A percentile compares a stretch with the other conserved stretches of the same genome.
These are phyloP conservation scores for Hirschfeldia incana DNA, from an alignment of 345 rosid genomes.

Conservation along the genomic window DNA sequence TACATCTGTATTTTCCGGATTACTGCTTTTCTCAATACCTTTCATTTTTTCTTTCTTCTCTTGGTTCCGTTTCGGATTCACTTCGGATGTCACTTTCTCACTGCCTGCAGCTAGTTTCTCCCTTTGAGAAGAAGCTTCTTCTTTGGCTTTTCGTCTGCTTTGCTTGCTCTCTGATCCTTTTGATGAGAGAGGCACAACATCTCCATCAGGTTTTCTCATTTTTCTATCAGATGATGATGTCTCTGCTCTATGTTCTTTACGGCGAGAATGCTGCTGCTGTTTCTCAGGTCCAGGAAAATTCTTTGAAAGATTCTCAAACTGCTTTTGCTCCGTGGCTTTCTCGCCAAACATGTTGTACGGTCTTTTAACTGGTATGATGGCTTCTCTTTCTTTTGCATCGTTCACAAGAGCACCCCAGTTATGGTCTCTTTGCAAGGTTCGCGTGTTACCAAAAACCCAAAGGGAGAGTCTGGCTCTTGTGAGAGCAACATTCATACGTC, in stretches of 20 bases:
- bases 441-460: slow-evolving; percentile 89
- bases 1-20: slow-evolving; percentile 23
- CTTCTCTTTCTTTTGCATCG: slow-evolving; percentile 79
- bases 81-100: slow-evolving; percentile 37
- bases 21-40: slow-evolving; percentile 20
- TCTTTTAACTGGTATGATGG: slow-evolving; percentile 55
- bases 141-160: slow-evolving; percentile 41
- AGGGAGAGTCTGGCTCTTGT: slow-evolving; percentile 92
- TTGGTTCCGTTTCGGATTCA: slow-evolving; percentile 28
- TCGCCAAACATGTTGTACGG: slow-evolving; percentile 55
- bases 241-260: slow-evolving; percentile 35
- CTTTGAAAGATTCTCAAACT: slow-evolving; percentile 26
- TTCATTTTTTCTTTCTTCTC: slow-evolving; percentile 36
- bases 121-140: slow-evolving; percentile 35
- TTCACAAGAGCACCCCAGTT: slow-evolving; percentile 88
- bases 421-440: slow-evolving; percentile 65
- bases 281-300: slow-evolving; percentile 26
- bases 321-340: slow-evolving; percentile 29
- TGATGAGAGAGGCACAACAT: slow-evolving; percentile 26
- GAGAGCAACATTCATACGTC: slow-evolving; percentile 96
- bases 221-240: slow-evolving; percentile 26
- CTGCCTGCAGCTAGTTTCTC: slow-evolving; percentile 30
- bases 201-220: slow-evolving; percentile 32
- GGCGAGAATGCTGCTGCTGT: slow-evolving; percentile 26
- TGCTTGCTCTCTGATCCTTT: slow-evolving; percentile 33